Evolutionary conservation across 371 early-diverging fungal genomes (phyloP).

Genomic region (Dichotomocladium elegans): DNA sequence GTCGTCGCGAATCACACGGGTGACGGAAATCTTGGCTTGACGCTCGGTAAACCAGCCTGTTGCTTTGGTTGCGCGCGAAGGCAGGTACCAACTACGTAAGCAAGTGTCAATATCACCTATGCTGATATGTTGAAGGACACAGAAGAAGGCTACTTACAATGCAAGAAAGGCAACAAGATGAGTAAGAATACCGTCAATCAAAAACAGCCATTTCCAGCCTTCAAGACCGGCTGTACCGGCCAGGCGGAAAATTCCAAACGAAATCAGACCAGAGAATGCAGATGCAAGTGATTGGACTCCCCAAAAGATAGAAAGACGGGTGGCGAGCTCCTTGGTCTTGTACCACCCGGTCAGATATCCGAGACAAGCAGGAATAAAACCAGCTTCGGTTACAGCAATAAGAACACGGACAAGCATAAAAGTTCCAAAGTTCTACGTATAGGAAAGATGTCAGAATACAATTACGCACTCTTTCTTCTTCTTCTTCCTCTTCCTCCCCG

Average conservation of each 20-base stretch:
- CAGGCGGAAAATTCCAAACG: constrained; percentile 55
- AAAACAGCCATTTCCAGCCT: constrained; percentile 59
- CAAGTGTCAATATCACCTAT: too few species aligned
- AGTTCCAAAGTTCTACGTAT: constrained; percentile 18
- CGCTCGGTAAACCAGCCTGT: constrained; percentile 26
- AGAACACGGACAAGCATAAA: constrained; percentile 25
- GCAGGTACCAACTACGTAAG: constrained; percentile 32
- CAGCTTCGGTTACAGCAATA: constrained; percentile 45
- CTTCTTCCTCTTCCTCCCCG: too few species aligned
- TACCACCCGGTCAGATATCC: constrained; percentile 58
- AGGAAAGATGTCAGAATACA: background rate
- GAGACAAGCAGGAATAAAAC: constrained; percentile 53
- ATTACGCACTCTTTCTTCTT: too few species aligned
- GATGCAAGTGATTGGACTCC: constrained; percentile 54
- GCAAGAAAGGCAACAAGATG: constrained; percentile 40
- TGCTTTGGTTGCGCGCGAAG: constrained; percentile 32
- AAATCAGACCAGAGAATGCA: constrained; percentile 54
- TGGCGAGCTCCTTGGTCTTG: constrained; percentile 54
- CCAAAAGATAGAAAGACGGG: constrained; percentile 60
- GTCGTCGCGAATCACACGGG: constrained; percentile 53
- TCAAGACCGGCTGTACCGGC: constrained; percentile 46
- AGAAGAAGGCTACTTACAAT: constrained; percentile 21
- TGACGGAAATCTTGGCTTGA: constrained; percentile 42
- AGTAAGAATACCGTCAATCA: constrained; percentile 52
- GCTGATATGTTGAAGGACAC: too few species aligned